Evolutionary conservation across 2,329 filamentous ascomycete species (phyloP), one percentile per base, ranked within the genome.

Genomic region (Reticulascus tulasneorum): DNA sequence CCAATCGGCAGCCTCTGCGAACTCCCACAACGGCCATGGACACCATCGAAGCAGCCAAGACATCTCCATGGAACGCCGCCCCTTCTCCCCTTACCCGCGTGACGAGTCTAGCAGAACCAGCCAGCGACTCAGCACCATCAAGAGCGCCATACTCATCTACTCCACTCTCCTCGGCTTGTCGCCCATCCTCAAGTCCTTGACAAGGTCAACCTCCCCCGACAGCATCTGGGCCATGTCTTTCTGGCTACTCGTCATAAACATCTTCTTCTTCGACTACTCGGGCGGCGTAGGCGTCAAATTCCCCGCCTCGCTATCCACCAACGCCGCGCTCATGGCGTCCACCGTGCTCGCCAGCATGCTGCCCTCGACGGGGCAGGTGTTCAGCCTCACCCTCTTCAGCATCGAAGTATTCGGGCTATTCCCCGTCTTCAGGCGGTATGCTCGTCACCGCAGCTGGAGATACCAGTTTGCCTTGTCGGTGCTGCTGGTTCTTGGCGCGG

Each of bases 401-500:
- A 97, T 98, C 50, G 88, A 98, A 58, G 88, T 98, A 2, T 98
- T 97, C 60, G 93, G 91, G 0, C 73, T 98, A 7, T 97, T 97
- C 49, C 93, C 93, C n/a, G 90, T 98, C 5, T 97, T 97, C 55
- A 73, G 93, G n/a, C 77, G 90, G 6, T 87, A 95, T 54, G 77
- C 94, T 9, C 78, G 86, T 12, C 84, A 91, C 55, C 77, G 85
- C 23, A 89, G 82, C 40, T 93, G 86, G 82, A 75, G 69, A 2
- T 87, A 89, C 17, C 90, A 98, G 59, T 71, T 93, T 4, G 54
- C 77, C 1, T 71, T 96, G 16, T 94, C 91, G 0, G 68, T 83
- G 7, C 62, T 82, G 11, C 73, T 97, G 16, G 84, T 96, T 2
- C 69, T 90, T 21, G 80, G 82, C 20, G 89, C 93, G 0, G 86